These are phyloP conservation scores for Pholiota microspora DNA, from an alignment of 768 basidiomycete species.

Conservation along the genomic window DNA sequence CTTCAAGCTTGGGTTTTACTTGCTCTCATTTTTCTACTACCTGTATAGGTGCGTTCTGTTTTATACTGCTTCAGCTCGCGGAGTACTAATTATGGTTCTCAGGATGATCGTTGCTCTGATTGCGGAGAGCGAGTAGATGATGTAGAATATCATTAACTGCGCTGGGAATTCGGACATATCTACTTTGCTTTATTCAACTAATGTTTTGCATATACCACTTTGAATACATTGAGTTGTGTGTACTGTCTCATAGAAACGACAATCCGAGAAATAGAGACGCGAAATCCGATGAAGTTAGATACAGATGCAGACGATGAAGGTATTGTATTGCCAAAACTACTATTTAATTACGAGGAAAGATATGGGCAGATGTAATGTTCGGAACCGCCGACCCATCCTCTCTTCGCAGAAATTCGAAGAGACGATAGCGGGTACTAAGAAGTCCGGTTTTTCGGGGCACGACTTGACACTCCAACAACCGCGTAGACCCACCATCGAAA, in stretches of 20 bases:
- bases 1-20: slow-evolving; percentile 91
- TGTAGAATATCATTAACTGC: background rate
- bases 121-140: slow-evolving; percentile 63
- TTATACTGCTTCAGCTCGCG: background rate
- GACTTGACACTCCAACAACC: slow-evolving; percentile 89
- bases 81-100: slow-evolving; percentile 1
- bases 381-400: slow-evolving; percentile 81
- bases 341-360: background rate
- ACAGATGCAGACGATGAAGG: too few relatives aligned
- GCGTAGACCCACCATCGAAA: slow-evolving; percentile 43
- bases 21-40: slow-evolving; percentile 90
- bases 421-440: slow-evolving; percentile 78
- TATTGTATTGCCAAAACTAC: background rate
- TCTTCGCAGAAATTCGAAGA: slow-evolving; percentile 34
- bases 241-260: too few relatives aligned
- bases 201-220: slow-evolving; percentile 6
- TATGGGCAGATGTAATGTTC: slow-evolving; percentile 29
- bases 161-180: slow-evolving; percentile 8
- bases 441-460: slow-evolving; percentile 75
- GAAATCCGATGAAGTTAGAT: too few relatives aligned
- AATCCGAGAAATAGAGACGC: background rate
- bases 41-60: slow-evolving; percentile 69
- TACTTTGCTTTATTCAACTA: slow-evolving; percentile 17
- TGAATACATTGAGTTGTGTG: too few relatives aligned
- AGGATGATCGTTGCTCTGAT: slow-evolving; percentile 90